A percentile compares a stretch with the other conserved stretches of the same genome.
Conservation (phyloP, 345 rosid genomes). For the Capsella bursapastoris region DNA sequence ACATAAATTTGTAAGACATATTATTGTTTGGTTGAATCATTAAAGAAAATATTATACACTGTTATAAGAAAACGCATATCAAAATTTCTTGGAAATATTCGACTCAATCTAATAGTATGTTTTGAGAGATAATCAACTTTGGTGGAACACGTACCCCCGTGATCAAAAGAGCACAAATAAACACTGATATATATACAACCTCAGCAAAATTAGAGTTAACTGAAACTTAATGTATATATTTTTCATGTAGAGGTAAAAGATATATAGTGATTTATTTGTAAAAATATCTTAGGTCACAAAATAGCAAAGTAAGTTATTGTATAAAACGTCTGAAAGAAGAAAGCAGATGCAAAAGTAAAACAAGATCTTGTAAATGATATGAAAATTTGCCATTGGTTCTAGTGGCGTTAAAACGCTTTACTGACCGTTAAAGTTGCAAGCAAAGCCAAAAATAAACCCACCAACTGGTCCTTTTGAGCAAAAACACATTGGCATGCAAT, state of each 20-base stretch:
- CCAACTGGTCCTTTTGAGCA: conserved; percentile 17
- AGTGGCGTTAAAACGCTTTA: too few relatives aligned
- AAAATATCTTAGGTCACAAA: neutral
- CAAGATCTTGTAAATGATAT: too few relatives aligned
- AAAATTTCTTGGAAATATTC: neutral
- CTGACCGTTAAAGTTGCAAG: conserved; percentile 25
- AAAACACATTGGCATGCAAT: neutral
- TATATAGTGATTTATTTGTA: neutral
- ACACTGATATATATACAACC: too few relatives aligned
- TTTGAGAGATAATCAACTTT: neutral
- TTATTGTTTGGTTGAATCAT: neutral
- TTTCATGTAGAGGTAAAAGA: too few relatives aligned
- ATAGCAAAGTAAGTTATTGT: neutral
- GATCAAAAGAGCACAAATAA: too few relatives aligned
- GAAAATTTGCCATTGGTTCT: too few relatives aligned
- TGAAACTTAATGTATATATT: too few relatives aligned
- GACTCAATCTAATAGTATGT: neutral
- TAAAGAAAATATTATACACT: neutral
- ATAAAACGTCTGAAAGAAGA: neutral
- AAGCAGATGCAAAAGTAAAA: neutral
- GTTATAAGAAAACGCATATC: conserved; percentile 2
- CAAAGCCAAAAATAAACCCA: neutral
- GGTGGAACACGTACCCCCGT: too few relatives aligned
- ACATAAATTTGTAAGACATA: neutral
- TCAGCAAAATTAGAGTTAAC: too few relatives aligned